Conservation (phyloP, 2,329 filamentous ascomycete genomes). For the Tolypocladium cylindrosporum region DNA sequence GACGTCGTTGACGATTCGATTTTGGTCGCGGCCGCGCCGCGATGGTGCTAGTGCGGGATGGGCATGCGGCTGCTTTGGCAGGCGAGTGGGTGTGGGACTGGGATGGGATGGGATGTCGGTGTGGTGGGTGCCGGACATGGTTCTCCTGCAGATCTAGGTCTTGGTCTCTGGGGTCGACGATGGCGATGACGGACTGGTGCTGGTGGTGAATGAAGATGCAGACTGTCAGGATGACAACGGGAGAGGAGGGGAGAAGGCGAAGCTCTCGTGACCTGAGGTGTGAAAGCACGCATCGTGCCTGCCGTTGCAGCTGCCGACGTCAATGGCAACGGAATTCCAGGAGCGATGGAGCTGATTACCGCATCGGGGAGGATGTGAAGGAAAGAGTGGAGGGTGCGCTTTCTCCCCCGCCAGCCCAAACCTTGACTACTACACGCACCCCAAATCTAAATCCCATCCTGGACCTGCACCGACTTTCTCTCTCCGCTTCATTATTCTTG, state of each 20-base stretch:
- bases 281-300: background rate
- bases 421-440: background rate
- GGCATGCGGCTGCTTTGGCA: background rate
- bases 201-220: background rate
- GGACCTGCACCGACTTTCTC: background rate
- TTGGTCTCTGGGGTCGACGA: background rate
- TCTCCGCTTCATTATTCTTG: background rate
- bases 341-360: background rate
- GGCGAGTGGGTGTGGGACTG: background rate
- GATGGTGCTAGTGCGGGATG: background rate
- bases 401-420: background rate
- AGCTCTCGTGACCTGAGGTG: background rate
- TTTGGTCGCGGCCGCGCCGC: background rate
- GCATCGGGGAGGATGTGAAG: background rate
- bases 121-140: background rate
- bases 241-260: background rate
- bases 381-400: background rate
- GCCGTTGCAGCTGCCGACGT: background rate
- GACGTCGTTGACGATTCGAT: background rate
- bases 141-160: background rate
- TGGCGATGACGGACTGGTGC: background rate
- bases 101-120: background rate
- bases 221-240: background rate
- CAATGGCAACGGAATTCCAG: background rate
- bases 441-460: background rate